Conservation (phyloP, 129 eudicot genomes). For the Artemisia annua region DNA sequence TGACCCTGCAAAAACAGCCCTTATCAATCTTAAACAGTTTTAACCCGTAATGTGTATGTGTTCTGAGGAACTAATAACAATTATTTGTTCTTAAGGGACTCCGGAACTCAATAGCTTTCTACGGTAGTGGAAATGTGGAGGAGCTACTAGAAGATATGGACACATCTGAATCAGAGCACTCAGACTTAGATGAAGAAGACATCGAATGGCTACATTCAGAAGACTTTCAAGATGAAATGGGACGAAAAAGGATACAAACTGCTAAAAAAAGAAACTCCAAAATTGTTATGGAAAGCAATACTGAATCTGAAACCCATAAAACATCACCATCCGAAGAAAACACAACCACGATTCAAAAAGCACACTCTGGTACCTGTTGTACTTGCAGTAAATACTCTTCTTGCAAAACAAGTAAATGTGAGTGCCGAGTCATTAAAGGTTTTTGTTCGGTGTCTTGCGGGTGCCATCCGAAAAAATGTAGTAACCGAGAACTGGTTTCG, state of each 20-base stretch:
- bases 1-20: background rate
- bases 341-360: conserved; percentile 15
- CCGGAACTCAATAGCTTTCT: conserved; percentile 54
- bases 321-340: conserved; percentile 32
- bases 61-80: background rate
- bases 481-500: conserved; percentile 44
- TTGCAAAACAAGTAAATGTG: conserved; percentile 85
- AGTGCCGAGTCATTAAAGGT: conserved; percentile 61
- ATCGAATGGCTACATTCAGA: conserved; percentile 48
- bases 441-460: conserved; percentile 57
- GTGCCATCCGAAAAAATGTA: conserved; percentile 62
- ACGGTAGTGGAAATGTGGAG: conserved; percentile 26
- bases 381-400: conserved; percentile 63
- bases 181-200: conserved; percentile 33
- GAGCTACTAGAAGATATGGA: conserved; percentile 85
- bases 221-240: conserved; percentile 48
- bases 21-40: too few relatives aligned
- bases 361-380: conserved; percentile 48
- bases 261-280: conserved; percentile 40
- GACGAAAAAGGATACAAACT: conserved; percentile 25
- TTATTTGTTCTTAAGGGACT: conserved; percentile 45
- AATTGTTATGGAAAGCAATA: conserved; percentile 15
- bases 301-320: conserved; percentile 19
- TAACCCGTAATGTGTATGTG: background rate
- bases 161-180: conserved; percentile 66